Base-by-base conservation (phyloP, 2,329 filamentous ascomycete genomes). In the Neoarthrinium moseri region DNA sequence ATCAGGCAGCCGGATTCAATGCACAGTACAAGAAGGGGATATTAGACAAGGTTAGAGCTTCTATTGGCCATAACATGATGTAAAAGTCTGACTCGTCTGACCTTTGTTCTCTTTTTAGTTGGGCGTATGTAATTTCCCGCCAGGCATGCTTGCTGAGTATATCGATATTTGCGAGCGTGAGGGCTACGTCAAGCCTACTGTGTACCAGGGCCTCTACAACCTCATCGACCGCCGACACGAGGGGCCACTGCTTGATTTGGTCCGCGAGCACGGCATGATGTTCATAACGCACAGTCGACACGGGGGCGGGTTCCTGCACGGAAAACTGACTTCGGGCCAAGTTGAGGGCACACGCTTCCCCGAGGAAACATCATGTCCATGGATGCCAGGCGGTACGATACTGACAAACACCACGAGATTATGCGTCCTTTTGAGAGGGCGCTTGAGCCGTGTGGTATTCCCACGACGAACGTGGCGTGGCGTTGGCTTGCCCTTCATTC, bases 401-500 rank as follows among this genome's bases (percentile, higher is more conserved):
- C 38, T 10, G 27, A 48, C 11, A 43, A 52, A 33, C 26, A 43
- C 5, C 54, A 55, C 22, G 46, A 50, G 5, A 47, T 47, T 4
- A 33, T 54, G 11, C 38, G 40, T 5, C 24, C 15, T 8, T 35
- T 56, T 6, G 33, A 41, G 13, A 34, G 43, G 17, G 35, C 41
- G 15, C 45, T 54, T 3, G 27, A 48, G 32, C 47, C 50, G 15
- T 12, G 36, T 23, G 33, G 38, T 7, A 51, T 56, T 29, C 21
- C 43, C 3, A 50, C 48, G 33, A 48, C 49, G n/a, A 52, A 54
- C 17, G 51, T 42, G 3, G 45, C 50, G 7, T 18, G 54, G 21
- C 51, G 51, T 15, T 56, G 52, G 52, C 34, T 52, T 3, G 37
- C 47, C 1, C 50, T 46, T 17, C 51, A 56, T 26, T 55, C 51